Evolutionary conservation across 345 rosid species (phyloP), one percentile per base, ranked within the genome.

Genomic region (Eucalyptus curtisii): DNA sequence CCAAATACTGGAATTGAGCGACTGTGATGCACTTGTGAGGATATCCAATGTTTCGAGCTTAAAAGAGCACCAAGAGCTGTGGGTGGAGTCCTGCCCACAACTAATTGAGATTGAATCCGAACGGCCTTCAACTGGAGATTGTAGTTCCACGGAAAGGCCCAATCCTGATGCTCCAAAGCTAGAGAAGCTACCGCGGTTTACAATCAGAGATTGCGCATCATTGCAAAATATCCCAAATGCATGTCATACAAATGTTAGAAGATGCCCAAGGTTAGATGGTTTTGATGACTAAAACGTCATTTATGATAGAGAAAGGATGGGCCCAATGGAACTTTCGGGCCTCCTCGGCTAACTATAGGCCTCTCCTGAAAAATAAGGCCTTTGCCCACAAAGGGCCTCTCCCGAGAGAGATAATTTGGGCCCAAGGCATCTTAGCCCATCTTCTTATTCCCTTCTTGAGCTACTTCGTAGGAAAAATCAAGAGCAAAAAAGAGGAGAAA

Each of bases 221-320:
- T 2, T 55, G 61, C 61, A 10, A 55, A 55, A 55, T 30, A 10
- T 55, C 1, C 64, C 64, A 22, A 24, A 57, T 57, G 13, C 14
- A 12, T 5, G n/a, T 57, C 7, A 0, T 5, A 11, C 6, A 0
- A 0, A 25, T 25, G n/a, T 25, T 11, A 0, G 0, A 0, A 5
- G 6, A 10, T 57, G n/a, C 64, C 64, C n/a, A 0, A 9, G 0
- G 66, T 5, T 25, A 25, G n/a, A 59, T 59, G 15, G 66, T 20
- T 22, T 19, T 49, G 15, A 48, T 48, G 49, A 48, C 5, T 48
- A 48, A 48, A 48, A 5, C 2, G 49, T 48, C 15, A 5, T 48
- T 13, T 48, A 13, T 48, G 49, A 48, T 48, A 48, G 49, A 48
- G 49, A 48, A 48, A 48, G 5, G 49, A 48, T 50, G 19, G 53